A percentile compares a stretch with the other conserved stretches of the same genome.
Evolutionary conservation across 352 stramenopile species (phyloP).

Genomic region (Phytophthora sansomeana): DNA sequence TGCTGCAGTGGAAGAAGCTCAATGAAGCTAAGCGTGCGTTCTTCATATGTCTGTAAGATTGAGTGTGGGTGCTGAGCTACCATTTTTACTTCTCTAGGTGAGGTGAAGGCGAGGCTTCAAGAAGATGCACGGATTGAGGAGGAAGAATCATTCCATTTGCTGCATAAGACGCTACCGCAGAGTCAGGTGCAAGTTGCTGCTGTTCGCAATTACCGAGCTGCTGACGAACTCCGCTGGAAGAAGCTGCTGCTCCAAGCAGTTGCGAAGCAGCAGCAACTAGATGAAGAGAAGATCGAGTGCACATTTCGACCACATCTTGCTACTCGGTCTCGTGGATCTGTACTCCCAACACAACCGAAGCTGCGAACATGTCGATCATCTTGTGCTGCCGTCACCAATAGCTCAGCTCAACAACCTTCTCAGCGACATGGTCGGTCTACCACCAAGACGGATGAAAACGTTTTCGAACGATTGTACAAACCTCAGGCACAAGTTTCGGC

Average conservation of each 20-base stretch:
- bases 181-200: conserved; percentile 35
- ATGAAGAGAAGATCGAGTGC: conserved; percentile 39
- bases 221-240: conserved; percentile 44
- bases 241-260: conserved; percentile 37
- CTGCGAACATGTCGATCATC: conserved; percentile 4
- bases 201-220: conserved; percentile 49
- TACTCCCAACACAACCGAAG: not conserved
- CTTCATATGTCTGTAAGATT: not conserved
- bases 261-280: conserved; percentile 33
- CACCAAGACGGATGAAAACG: conserved; percentile 9
- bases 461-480: conserved; percentile 41
- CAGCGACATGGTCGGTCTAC: not conserved
- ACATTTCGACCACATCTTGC: conserved; percentile 46
- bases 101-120: conserved; percentile 26
- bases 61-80: conserved; percentile 6
- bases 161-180: conserved; percentile 26
- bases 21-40: conserved; percentile 31
- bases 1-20: conserved; percentile 30
- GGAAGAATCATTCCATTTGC: conserved; percentile 32
- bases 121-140: conserved; percentile 32
- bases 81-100: conserved; percentile 13
- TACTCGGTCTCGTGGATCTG: conserved; percentile 5
- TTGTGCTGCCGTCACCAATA: conserved; percentile 1
- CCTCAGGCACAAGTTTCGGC: not conserved
- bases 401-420: not conserved